Percentiles rank a stretch among this genome's conserved stretches.
Conservation (phyloP, 1,139 yeast genomes). For the Lodderomyces orthopsilosis region DNA sequence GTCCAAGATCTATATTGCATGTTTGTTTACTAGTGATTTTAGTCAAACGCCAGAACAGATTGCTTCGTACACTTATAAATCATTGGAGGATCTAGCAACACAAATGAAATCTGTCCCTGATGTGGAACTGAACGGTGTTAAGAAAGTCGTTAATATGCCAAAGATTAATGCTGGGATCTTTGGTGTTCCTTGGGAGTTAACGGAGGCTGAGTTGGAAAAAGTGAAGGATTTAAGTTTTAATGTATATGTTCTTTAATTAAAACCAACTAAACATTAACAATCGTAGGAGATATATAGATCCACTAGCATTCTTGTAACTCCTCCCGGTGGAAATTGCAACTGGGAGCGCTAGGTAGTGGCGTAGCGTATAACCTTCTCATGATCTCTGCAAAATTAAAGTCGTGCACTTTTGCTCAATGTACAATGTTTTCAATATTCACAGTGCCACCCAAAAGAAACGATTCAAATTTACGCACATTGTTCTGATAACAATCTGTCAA, state of each 20-base stretch:
- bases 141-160: conserved; percentile 56
- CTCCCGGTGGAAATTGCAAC: no score
- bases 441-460: conserved; percentile 1
- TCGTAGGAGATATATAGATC: no score
- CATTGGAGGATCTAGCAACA: conserved; percentile 46
- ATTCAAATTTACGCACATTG: neutral
- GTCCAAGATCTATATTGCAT: conserved; percentile 41
- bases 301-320: no score
- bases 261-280: no score
- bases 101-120: conserved; percentile 15
- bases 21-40: conserved; percentile 65
- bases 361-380: neutral
- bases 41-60: conserved; percentile 36
- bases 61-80: conserved; percentile 43
- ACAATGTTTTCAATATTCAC: neutral
- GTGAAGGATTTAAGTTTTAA: conserved; percentile 28
- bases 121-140: conserved; percentile 13
- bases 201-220: conserved; percentile 48
- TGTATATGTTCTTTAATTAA: conserved; percentile 39
- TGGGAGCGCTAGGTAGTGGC: no score
- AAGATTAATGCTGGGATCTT: conserved; percentile 79
- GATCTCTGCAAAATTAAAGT: neutral
- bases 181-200: conserved; percentile 72
- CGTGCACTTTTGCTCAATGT: neutral
- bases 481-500: conserved; percentile 1